Conservation (phyloP, 1,139 yeast genomes). For the Lodderomyces elongisporus region DNA sequence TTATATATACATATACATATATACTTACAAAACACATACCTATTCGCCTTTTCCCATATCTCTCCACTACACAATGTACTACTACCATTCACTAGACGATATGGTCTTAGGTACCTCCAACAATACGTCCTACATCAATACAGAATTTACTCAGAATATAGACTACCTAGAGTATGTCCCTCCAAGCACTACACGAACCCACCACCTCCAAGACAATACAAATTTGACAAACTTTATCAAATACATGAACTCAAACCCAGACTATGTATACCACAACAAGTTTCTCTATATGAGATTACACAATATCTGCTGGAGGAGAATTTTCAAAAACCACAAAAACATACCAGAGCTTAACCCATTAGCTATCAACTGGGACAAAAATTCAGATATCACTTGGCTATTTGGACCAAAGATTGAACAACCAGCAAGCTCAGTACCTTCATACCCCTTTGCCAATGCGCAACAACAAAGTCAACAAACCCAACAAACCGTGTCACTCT, state of each 20-base stretch:
- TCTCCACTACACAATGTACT: not conserved
- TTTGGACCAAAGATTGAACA: slow-evolving; percentile 36
- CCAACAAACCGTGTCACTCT: not conserved
- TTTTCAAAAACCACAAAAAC: slow-evolving; percentile 27
- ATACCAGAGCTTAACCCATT: slow-evolving; percentile 30
- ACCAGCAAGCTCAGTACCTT: not conserved
- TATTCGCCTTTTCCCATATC: too few relatives aligned
- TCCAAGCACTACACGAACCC: slow-evolving; percentile 3
- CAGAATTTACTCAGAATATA: slow-evolving; percentile 24
- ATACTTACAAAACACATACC: not conserved
- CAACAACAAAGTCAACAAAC: not conserved
- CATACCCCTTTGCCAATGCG: not conserved
- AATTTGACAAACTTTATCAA: slow-evolving; percentile 24
- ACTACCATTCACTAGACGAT: slow-evolving; percentile 14
- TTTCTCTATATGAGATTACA: slow-evolving; percentile 23
- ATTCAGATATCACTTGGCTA: slow-evolving; percentile 43
- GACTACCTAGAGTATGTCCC: slow-evolving; percentile 27
- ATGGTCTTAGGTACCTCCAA: slow-evolving; percentile 14
- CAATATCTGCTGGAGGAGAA: slow-evolving; percentile 42
- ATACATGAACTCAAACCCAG: slow-evolving; percentile 17
- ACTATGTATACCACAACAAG: slow-evolving; percentile 10
- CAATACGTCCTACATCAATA: slow-evolving; percentile 1
- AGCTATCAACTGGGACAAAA: slow-evolving; percentile 41
- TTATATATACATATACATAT: not conserved
- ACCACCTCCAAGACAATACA: slow-evolving; percentile 15